Conservation (phyloP, 352 stramenopile genomes). For the Globisporangium cylindrosporum region DNA sequence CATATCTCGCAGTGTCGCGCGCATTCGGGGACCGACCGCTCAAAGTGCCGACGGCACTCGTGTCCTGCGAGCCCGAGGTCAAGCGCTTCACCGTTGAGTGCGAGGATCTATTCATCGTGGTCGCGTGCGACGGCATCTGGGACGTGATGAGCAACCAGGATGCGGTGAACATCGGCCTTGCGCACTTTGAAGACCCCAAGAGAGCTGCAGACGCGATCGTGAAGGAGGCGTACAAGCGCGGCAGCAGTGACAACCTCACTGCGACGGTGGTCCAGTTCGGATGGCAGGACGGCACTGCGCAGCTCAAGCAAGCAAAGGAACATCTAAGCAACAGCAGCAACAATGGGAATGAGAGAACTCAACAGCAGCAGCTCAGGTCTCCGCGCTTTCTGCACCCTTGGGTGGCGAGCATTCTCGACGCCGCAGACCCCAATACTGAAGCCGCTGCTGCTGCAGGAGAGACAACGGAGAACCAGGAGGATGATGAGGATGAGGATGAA, state of each 20-base stretch:
- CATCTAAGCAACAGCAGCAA: constrained; percentile 2
- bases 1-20: constrained; percentile 53
- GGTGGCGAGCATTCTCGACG: constrained; percentile 7
- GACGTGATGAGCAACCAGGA: constrained; percentile 64
- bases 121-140: constrained; percentile 66
- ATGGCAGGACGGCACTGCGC: constrained; percentile 27
- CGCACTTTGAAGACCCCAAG: constrained; percentile 38
- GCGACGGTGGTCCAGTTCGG: constrained; percentile 49
- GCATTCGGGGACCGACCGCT: constrained; percentile 59
- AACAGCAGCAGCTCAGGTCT: not conserved
- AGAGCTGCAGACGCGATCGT: constrained; percentile 46
- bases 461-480: constrained; percentile 16
- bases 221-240: constrained; percentile 49
- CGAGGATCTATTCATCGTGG: constrained; percentile 53
- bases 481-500: constrained; percentile 16
- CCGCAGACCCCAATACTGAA: constrained; percentile 8
- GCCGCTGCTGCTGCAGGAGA: constrained; percentile 12
- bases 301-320: constrained; percentile 23
- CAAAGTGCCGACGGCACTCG: constrained; percentile 39
- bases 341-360: not conserved
- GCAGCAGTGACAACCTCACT: constrained; percentile 58
- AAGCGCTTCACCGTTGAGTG: constrained; percentile 27
- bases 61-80: constrained; percentile 58
- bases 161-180: constrained; percentile 41
- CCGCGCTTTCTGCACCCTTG: constrained; percentile 9